Evolutionary conservation across 805 yeast genomes (phyloP), one percentile per base, ranked within the genome.

Genomic region (Yarrowia phangngaensis): DNA sequence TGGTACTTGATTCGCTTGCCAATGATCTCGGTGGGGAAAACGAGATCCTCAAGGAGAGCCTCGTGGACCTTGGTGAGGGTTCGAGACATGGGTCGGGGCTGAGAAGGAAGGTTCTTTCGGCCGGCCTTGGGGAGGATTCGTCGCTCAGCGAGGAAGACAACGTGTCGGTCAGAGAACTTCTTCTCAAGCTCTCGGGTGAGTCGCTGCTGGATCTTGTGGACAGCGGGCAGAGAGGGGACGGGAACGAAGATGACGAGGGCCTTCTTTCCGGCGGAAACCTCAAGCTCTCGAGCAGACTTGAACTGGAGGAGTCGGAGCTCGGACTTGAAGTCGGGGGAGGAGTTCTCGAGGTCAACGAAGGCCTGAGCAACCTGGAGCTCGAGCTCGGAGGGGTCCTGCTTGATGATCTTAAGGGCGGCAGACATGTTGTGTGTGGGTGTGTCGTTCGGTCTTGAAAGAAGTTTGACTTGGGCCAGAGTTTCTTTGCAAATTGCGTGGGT

Each of bases 81-180:
- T 84, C 98, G 88, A 67, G 97, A 89, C 80, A 95, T 87, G 74
- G 98, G 98, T 82, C 98, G 89, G 89, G 92, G 89, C 79, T 92
- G 98, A 67, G 72, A 75, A 74, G 82, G 85, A 80, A 88, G 86
- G 56, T 95, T 79, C 59, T 57, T 61, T 79, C 97, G 88, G 68
- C 94, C 85, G 73, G 97, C 97, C 82, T 87, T 90, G 78, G 97
- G 96, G 71, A 92, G 80, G 78, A 90, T 92, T 79, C 96, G 87
- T 80, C 98, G 87, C 81, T 90, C 97, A 70, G 97, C 97, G 71
- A 90, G 82, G 87, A 90, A 87, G 66, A 92, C 90, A 74, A 90
- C 96, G 74, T 92, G 97, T 74, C 95, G 86, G 82, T 90, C 98
- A 72, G 97, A 94, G 89, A 90, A 92, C 80, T 92, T 90, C 94